Percentiles rank a stretch among this genome's conserved stretches.
phyloP scores from a whole-genome alignment of 1,284 basidiomycete genomes.

The Melampsora larici-populina region DNA sequence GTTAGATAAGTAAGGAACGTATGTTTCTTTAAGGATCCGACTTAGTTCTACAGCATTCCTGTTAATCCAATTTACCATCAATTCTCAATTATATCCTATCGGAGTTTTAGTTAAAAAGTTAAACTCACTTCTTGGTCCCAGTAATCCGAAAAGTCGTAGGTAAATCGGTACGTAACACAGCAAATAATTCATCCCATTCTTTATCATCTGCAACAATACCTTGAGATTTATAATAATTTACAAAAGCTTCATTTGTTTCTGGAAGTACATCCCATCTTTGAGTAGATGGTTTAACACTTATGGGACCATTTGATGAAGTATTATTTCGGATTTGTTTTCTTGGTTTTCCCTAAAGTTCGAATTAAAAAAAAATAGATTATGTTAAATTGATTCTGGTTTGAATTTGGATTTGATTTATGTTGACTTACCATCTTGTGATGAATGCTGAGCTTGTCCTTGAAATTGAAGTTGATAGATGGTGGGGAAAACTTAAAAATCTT shows the following conservation, averaged over 20 bases:
- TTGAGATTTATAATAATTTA: constrained; percentile 40
- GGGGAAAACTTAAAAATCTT: too few relatives aligned
- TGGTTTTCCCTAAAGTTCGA: not conserved
- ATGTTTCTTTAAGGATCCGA: constrained; percentile 30
- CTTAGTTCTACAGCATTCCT: constrained; percentile 27
- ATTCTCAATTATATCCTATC: not conserved
- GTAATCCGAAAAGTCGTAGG: constrained; percentile 95
- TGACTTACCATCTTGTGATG: too few relatives aligned
- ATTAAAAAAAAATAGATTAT: not conserved
- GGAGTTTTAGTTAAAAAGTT: not conserved
- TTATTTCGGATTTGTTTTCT: not conserved
- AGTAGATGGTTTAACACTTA: constrained; percentile 36
- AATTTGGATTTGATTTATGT: too few relatives aligned
- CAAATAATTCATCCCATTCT: constrained; percentile 41
- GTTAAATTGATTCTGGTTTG: too few relatives aligned
- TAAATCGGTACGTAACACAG: constrained; percentile 54
- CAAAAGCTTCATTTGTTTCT: constrained; percentile 31
- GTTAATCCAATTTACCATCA: not conserved
- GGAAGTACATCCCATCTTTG: constrained; percentile 38
- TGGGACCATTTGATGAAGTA: not conserved
- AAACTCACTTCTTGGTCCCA: constrained; percentile 72
- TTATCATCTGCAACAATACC: constrained; percentile 28
- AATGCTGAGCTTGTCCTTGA: too few relatives aligned
- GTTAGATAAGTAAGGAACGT: constrained; percentile 28
- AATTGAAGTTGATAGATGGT: too few relatives aligned